Evolutionary conservation across 2,329 filamentous ascomycete species (phyloP).

Genomic region (Penicillium sp.): DNA sequence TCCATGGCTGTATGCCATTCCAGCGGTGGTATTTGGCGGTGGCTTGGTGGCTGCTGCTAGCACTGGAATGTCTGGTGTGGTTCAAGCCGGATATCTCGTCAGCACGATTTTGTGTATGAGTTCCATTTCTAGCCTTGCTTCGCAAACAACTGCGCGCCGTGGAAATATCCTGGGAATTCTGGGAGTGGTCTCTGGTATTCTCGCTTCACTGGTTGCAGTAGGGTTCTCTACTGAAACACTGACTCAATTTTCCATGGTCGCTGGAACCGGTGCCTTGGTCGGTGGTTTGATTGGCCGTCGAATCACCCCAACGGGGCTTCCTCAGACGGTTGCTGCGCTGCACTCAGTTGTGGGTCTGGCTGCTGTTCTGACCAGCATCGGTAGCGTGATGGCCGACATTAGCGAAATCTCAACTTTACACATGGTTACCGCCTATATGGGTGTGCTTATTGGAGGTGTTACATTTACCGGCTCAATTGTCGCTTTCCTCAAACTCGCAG

Average conservation of each 20-base stretch:
- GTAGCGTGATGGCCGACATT: constrained; percentile 76
- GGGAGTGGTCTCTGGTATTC: constrained; percentile 77
- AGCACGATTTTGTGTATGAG: constrained; percentile 83
- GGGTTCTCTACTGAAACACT: constrained; percentile 79
- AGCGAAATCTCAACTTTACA: constrained; percentile 73
- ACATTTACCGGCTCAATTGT: constrained; percentile 92
- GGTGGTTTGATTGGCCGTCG: constrained; percentile 78
- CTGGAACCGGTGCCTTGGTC: constrained; percentile 67
- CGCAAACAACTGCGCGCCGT: constrained; percentile 78
- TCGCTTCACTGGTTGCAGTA: constrained; percentile 78
- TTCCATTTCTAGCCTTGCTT: constrained; percentile 78
- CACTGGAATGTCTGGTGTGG: constrained; percentile 79
- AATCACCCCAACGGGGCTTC: constrained; percentile 84
- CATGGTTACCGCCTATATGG: constrained; percentile 81
- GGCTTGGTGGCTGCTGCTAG: constrained; percentile 78
- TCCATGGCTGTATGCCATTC: constrained; percentile 81
- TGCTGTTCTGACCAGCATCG: constrained; percentile 84
- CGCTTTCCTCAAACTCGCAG: constrained; percentile 83
- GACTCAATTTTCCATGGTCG: constrained; percentile 76
- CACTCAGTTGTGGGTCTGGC: constrained; percentile 89
- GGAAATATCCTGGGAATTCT: constrained; percentile 86
- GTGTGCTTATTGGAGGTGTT: constrained; percentile 81
- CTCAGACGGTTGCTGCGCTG: constrained; percentile 84
- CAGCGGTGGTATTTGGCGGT: constrained; percentile 73
- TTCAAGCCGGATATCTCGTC: constrained; percentile 84